These are phyloP conservation scores for Forsythia suspensa DNA, from an alignment of 257 asterid species.

Conservation along the genomic window DNA sequence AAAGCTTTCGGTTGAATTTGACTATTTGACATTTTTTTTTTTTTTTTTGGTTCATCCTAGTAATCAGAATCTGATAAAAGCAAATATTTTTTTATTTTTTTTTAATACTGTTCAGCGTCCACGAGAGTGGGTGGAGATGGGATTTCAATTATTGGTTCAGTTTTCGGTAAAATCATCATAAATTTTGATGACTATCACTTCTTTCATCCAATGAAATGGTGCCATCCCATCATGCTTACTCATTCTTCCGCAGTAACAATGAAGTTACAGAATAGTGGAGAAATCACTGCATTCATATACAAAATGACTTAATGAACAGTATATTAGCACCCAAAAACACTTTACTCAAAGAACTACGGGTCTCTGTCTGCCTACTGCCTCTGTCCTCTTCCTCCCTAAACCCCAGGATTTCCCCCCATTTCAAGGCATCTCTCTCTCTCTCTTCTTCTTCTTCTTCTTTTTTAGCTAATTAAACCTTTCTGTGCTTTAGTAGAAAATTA, in stretches of 20 bases:
- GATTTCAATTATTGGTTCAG: not conserved
- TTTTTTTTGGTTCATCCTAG: no score
- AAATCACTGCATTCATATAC: not conserved
- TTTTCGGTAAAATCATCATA: not conserved
- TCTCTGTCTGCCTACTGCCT: not conserved
- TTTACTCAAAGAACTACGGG: not conserved
- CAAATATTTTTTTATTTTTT: no score
- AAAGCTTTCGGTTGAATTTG: no score
- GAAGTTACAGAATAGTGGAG: not conserved
- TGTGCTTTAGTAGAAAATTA: no score
- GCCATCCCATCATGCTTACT: not conserved
- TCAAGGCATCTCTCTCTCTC: not conserved
- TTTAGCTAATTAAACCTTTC: not conserved
- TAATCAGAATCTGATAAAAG: no score
- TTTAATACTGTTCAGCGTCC: no score
- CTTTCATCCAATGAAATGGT: not conserved
- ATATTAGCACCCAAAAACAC: not conserved
- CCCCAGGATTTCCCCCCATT: not conserved
- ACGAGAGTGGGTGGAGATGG: no score
- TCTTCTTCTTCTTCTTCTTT: not conserved
- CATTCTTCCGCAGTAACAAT: not conserved
- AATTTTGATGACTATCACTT: not conserved
- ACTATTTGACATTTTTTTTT: no score
- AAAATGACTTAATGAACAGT: not conserved
- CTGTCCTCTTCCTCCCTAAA: not conserved